Percentiles rank a stretch among this genome's conserved stretches.
phyloP scores from a whole-genome alignment of 2,329 filamentous ascomycete genomes.

The Penicillium hordei region DNA sequence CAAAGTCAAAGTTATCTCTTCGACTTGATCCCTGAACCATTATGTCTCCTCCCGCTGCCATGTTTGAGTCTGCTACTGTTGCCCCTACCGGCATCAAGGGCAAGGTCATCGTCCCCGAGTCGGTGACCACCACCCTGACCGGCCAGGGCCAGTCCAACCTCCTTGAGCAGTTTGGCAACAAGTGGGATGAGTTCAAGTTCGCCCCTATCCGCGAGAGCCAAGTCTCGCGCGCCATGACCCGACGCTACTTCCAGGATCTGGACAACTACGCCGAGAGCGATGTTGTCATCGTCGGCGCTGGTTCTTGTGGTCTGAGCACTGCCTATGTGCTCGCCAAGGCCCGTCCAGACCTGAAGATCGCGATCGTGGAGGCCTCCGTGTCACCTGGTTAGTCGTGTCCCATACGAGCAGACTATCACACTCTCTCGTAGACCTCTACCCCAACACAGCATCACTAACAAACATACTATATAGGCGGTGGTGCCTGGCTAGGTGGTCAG shows the following conservation, averaged over 20 bases:
- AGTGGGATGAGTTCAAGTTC: conserved; percentile 82
- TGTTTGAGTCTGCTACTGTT: conserved; percentile 51
- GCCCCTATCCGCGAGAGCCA: conserved; percentile 86
- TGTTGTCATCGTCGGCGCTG: conserved; percentile 89
- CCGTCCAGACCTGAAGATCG: conserved; percentile 87
- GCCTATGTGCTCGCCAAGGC: conserved; percentile 81
- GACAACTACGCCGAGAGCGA: conserved; percentile 89
- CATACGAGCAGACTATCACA: neutral
- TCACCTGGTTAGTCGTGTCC: conserved; percentile 58
- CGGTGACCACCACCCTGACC: conserved; percentile 38
- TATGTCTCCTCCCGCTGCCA: conserved; percentile 79
- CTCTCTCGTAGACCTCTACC: neutral
- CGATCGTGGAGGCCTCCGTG: conserved; percentile 84
- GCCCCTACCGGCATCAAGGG: conserved; percentile 42
- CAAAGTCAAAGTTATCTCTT: conserved; percentile 23
- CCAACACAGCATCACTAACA: conserved; percentile 4
- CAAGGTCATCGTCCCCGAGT: conserved; percentile 49
- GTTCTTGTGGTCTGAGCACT: conserved; percentile 80
- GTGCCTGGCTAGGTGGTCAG: conserved; percentile 90
- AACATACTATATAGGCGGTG: conserved; percentile 58
- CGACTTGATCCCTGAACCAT: conserved; percentile 42
- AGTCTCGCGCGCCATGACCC: conserved; percentile 89
- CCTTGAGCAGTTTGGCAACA: conserved; percentile 66
- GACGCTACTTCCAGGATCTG: conserved; percentile 87
- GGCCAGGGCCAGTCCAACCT: conserved; percentile 53